A percentile compares a stretch with the other conserved stretches of the same genome.
Conservation (phyloP, 768 basidiomycete species). For the Auriscalpium microsporum region DNA sequence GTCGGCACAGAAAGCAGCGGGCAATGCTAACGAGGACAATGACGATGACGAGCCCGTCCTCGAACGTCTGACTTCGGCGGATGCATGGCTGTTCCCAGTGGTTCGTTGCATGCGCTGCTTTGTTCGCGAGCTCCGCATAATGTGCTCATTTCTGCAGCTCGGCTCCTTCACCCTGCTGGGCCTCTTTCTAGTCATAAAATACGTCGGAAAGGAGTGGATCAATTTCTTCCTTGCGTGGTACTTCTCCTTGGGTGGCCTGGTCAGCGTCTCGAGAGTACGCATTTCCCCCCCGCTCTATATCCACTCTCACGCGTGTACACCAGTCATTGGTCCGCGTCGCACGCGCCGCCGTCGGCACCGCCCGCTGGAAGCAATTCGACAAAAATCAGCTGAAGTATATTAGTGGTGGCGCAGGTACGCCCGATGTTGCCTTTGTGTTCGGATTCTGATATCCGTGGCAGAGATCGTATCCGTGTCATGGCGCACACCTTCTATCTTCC, state of each 20-base stretch:
- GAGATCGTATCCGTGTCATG: constrained; percentile 35
- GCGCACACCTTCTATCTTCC: constrained; percentile 47
- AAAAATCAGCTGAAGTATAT: constrained; percentile 32
- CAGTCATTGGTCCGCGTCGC: neutral
- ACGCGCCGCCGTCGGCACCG: constrained; percentile 35
- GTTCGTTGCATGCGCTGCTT: constrained; percentile 32
- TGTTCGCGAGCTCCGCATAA: neutral
- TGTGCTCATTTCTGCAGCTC: constrained; percentile 30
- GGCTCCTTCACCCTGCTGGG: constrained; percentile 64
- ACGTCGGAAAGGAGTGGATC: constrained; percentile 73
- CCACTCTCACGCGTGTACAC: neutral
- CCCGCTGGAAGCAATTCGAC: constrained; percentile 51
- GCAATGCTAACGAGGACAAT: constrained; percentile 39
- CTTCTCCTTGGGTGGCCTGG: constrained; percentile 56
- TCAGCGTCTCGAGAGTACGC: constrained; percentile 62
- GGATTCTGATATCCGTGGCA: constrained; percentile 21
- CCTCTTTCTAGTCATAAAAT: constrained; percentile 64
- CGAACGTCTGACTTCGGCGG: constrained; percentile 53
- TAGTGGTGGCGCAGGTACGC: constrained; percentile 30
- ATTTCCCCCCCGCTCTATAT: neutral
- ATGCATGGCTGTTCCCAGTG: constrained; percentile 72
- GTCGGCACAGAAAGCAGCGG: constrained; percentile 14
- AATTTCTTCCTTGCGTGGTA: constrained; percentile 76
- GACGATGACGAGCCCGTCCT: constrained; percentile 52
- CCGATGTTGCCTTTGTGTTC: neutral